Percentiles rank a stretch among this genome's conserved stretches.
phyloP scores from a whole-genome alignment of 495 filamentous ascomycete genomes.

The Tuber borchii region DNA sequence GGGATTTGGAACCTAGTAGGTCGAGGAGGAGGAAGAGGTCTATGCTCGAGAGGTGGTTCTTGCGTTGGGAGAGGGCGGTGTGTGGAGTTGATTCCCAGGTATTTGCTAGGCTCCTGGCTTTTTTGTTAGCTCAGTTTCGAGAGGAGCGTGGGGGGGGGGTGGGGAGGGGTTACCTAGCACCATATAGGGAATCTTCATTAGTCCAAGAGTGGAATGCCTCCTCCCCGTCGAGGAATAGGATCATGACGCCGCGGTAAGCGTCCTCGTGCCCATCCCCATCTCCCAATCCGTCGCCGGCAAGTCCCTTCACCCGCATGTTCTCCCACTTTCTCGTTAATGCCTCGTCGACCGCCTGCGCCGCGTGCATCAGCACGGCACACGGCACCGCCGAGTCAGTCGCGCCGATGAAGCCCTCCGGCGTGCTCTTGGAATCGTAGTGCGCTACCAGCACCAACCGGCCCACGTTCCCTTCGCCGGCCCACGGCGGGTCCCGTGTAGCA shows the following conservation, averaged over 20 bases:
- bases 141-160: not conserved
- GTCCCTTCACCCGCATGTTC: constrained; percentile 56
- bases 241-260: constrained; percentile 65
- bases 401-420: constrained; percentile 83
- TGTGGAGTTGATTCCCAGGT: constrained; percentile 62
- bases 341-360: constrained; percentile 68
- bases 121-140: constrained; percentile 23
- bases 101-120: constrained; percentile 58
- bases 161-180: constrained; percentile 54
- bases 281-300: constrained; percentile 50
- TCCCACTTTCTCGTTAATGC: constrained; percentile 77
- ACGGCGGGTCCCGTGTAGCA: constrained; percentile 82
- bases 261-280: constrained; percentile 48
- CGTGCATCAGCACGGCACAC: constrained; percentile 86
- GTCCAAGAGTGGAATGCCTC: constrained; percentile 83
- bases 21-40: constrained; percentile 89
- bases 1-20: constrained; percentile 66
- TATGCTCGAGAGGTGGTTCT: constrained; percentile 67
- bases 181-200: constrained; percentile 74
- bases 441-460: constrained; percentile 79
- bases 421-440: constrained; percentile 84
- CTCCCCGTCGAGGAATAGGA: constrained; percentile 87
- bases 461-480: constrained; percentile 63
- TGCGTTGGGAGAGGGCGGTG: constrained; percentile 64
- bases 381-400: constrained; percentile 89